Evolutionary conservation across 2,329 filamentous ascomycete genomes (phyloP), one percentile per base, ranked within the genome.

Genomic region (Neofusicoccum sp.): DNA sequence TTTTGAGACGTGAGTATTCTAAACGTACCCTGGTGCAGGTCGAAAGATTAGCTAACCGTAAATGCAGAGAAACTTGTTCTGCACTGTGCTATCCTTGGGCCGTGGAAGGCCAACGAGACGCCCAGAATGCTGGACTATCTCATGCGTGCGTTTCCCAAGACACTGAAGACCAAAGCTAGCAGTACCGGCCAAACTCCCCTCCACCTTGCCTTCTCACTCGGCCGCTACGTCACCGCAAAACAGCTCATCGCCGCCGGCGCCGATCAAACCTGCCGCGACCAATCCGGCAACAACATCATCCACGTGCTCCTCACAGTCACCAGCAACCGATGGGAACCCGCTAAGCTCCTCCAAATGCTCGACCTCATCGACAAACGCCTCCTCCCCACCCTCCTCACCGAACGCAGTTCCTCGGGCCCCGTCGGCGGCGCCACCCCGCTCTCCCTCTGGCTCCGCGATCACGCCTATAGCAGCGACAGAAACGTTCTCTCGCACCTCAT

Each of bases 211-310:
- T 89, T 87, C 65, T 76, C 80, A 2, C 76, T 85, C 3, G 82
- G 84, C 9, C 82, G 84, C 22, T 68, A 81, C 14, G 78, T 85
- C 1, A 83, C 84, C 22, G 83, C 84, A 14, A 84, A 85, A 69
- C 78, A 86, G 0, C 81, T 96, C 39, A 81, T 94, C 56, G 78
- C 83, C 1, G 85, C 84, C 31, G 90, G 89, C 3, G 90, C 90
- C 2, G 86, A 95, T 70, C 88, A 91, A 70, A 85, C 85, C 1
- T 78, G 78, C 37, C 87, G 87, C 29, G 88, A 91, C 70, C 77
- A 76, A 8, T 71, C 77, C 3, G 86, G 86, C 9, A 82, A 85
- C 67, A 96, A 94, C 68, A 77, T 94, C 14, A 66, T 94, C 1
- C 92, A 96, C 70, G 78, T 82, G 2, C 80, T 87, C 6, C 68